phyloP scores from a whole-genome alignment of 2,329 filamentous ascomycete genomes.

The Graphiopsis chlorocephala region DNA sequence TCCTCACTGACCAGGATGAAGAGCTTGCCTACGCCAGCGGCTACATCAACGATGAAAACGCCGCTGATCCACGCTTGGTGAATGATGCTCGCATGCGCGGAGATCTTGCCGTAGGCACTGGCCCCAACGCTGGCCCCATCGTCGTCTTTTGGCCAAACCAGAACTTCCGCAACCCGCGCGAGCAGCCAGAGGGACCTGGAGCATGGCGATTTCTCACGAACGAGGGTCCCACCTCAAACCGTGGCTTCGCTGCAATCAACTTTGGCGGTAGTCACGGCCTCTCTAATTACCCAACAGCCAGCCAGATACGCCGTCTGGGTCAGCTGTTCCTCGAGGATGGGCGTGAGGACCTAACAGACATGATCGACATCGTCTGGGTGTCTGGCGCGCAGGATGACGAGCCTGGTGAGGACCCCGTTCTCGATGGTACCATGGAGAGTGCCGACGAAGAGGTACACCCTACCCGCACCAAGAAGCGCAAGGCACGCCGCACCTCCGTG shows the following conservation, averaged over 20 bases:
- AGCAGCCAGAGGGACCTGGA: neutral
- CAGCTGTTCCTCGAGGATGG: neutral
- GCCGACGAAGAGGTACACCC: neutral
- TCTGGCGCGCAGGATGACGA: neutral
- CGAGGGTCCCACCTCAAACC: neutral
- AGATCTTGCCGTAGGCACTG: neutral
- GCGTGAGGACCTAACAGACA: neutral
- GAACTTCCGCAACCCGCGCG: neutral
- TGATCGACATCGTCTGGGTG: constrained; percentile 9
- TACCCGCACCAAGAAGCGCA: neutral
- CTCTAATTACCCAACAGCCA: neutral
- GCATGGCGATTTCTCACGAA: constrained; percentile 7
- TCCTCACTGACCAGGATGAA: neutral
- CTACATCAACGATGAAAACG: neutral
- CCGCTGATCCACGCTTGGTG: neutral
- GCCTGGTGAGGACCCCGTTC: neutral
- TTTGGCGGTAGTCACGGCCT: constrained; percentile 2
- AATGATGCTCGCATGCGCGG: neutral
- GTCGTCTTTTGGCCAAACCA: neutral
- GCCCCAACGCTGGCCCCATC: constrained; percentile 3
- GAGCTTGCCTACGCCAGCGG: neutral
- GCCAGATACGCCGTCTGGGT: constrained; percentile 4
- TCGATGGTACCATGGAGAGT: neutral
- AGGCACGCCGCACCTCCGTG: neutral
- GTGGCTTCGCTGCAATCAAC: neutral